Evolutionary conservation across 2,329 filamentous ascomycete species (phyloP).

Genomic region (Neocucurbitaria cava): DNA sequence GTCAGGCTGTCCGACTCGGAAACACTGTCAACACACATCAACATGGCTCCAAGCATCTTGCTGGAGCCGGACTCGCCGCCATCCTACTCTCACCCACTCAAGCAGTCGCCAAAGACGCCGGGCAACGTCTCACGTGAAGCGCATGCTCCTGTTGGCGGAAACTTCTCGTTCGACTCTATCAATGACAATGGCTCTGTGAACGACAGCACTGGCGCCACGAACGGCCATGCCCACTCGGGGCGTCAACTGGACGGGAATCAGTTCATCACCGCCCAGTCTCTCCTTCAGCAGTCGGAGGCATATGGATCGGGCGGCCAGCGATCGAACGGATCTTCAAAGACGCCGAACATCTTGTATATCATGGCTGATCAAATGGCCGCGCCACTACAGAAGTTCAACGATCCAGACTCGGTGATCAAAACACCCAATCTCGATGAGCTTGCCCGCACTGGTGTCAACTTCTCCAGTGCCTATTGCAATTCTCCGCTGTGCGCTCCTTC

Average conservation of each 20-base stretch:
- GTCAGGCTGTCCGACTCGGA: neutral
- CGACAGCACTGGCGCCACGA: conserved; percentile 16
- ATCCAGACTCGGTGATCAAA: conserved; percentile 85
- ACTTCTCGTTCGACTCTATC: conserved; percentile 19
- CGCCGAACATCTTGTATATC: conserved; percentile 86
- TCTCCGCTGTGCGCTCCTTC: conserved; percentile 92
- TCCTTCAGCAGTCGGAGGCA: conserved; percentile 31
- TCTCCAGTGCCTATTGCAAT: conserved; percentile 93
- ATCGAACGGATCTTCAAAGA: conserved; percentile 34
- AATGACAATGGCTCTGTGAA: conserved; percentile 23
- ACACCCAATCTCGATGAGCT: conserved; percentile 88
- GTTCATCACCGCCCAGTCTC: conserved; percentile 37
- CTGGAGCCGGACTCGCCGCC: conserved; percentile 33
- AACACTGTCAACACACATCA: neutral
- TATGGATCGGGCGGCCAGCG: conserved; percentile 26
- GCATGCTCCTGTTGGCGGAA: conserved; percentile 23
- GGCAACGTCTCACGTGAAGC: conserved; percentile 31
- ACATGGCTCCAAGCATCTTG: conserved; percentile 42
- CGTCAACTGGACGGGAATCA: conserved; percentile 23
- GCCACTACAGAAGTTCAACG: conserved; percentile 90
- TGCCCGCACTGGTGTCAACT: conserved; percentile 82
- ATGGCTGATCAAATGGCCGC: conserved; percentile 97
- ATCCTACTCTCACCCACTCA: conserved; percentile 20
- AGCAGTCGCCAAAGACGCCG: conserved; percentile 24
- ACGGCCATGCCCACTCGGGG: conserved; percentile 14